Evolutionary conservation across 2,329 filamentous ascomycete genomes (phyloP).

Genomic region (Coniella lustricola): DNA sequence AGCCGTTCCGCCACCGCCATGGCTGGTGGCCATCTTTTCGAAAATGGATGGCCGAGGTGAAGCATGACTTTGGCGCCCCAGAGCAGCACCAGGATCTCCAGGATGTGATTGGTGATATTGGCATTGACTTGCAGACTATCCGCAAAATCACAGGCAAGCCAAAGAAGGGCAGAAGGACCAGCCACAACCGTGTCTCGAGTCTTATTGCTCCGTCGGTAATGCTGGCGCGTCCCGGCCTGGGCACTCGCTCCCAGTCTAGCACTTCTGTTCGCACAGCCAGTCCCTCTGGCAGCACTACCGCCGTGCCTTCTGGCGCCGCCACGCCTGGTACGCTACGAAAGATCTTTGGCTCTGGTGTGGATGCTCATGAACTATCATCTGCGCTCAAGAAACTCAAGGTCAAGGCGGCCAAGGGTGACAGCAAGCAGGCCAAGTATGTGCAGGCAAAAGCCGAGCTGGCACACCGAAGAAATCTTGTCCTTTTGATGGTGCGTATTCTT

Average conservation of each 20-base stretch:
- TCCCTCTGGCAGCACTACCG: background rate
- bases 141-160: slow-evolving; percentile 3
- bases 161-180: slow-evolving; percentile 2
- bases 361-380: slow-evolving; percentile 11
- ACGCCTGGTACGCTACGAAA: slow-evolving; percentile 12
- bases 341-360: slow-evolving; percentile 10
- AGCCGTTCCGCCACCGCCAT: slow-evolving; percentile 3
- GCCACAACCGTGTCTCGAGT: slow-evolving; percentile 6
- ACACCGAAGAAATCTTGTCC: slow-evolving; percentile 13
- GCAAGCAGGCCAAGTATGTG: slow-evolving; percentile 11
- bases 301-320: background rate
- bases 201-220: slow-evolving; percentile 8
- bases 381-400: slow-evolving; percentile 12
- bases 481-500: slow-evolving; percentile 9
- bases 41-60: slow-evolving; percentile 1
- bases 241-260: slow-evolving; percentile 2
- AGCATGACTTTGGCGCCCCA: slow-evolving; percentile 10
- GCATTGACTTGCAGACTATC: slow-evolving; percentile 13
- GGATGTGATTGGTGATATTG: slow-evolving; percentile 14
- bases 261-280: background rate
- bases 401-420: slow-evolving; percentile 6
- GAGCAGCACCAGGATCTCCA: slow-evolving; percentile 11
- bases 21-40: slow-evolving; percentile 13
- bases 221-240: slow-evolving; percentile 14
- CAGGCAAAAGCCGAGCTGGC: slow-evolving; percentile 14